Conservation (phyloP, 331 rosid genomes). For the Quercus lobata region DNA sequence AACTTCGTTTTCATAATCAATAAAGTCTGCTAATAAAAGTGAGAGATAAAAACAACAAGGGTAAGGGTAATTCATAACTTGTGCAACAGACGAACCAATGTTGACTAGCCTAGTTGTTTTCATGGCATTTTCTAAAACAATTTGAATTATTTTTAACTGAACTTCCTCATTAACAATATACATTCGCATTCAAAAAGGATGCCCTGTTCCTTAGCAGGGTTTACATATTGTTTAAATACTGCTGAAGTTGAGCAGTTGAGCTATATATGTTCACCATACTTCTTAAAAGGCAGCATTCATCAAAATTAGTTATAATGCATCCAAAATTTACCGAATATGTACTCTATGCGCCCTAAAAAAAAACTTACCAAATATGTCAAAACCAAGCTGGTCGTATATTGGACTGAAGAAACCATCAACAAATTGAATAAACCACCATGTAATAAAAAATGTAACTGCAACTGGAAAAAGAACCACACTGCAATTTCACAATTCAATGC, state of each 20-base stretch:
- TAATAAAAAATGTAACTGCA: constrained; percentile 83
- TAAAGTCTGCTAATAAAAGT: not conserved
- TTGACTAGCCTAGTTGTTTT: not conserved
- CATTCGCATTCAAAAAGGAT: not conserved
- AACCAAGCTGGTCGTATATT: constrained; percentile 67
- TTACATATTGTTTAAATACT: not conserved
- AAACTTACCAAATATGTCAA: constrained; percentile 80
- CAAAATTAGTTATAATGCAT: not conserved
- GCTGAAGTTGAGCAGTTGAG: not conserved
- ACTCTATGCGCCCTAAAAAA: not conserved
- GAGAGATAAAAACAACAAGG: not conserved
- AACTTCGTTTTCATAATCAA: not conserved
- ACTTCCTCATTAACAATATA: not conserved
- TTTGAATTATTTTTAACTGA: not conserved
- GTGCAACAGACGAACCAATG: not conserved
- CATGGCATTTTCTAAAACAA: not conserved
- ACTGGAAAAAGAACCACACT: constrained; percentile 95
- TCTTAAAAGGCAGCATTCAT: not conserved
- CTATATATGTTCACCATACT: not conserved
- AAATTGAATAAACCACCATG: constrained; percentile 95
- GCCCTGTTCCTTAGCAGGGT: not conserved
- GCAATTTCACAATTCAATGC: constrained; percentile 39
- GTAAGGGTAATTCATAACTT: not conserved
- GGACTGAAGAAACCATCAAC: constrained; percentile 98
- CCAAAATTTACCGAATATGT: constrained; percentile 67